These are phyloP conservation scores for Jatropha curcas DNA, from an alignment of 345 rosid species.

Conservation along the genomic window DNA sequence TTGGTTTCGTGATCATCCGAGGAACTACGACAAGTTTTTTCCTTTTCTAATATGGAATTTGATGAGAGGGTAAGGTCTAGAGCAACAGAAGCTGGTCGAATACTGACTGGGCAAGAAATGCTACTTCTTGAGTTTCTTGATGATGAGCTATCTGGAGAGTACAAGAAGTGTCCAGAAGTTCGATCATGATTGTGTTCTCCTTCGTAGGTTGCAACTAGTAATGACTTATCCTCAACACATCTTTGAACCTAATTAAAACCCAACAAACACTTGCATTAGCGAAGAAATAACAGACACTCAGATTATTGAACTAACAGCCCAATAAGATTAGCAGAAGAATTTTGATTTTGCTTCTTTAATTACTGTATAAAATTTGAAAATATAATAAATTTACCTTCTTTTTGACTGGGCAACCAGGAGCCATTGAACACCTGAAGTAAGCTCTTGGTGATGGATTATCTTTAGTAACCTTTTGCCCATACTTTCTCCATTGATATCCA, in stretches of 20 bases:
- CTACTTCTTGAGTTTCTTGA: background rate
- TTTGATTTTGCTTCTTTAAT: background rate
- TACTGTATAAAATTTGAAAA: background rate
- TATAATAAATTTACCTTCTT: slow-evolving; percentile 46
- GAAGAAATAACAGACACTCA: background rate
- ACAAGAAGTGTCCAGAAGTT: slow-evolving; percentile 2
- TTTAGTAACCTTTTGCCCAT: slow-evolving; percentile 64
- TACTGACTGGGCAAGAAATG: background rate
- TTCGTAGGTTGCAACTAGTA: slow-evolving; percentile 53
- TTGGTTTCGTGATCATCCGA: slow-evolving; percentile 1
- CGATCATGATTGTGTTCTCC: slow-evolving; percentile 58
- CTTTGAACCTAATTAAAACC: slow-evolving; percentile 48
- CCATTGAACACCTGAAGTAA: slow-evolving; percentile 58
- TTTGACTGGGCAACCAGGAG: slow-evolving; percentile 58
- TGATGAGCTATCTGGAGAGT: background rate
- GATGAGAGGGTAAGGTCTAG: slow-evolving; percentile 44
- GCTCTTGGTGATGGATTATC: slow-evolving; percentile 66
- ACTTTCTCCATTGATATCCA: slow-evolving; percentile 74
- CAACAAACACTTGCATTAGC: background rate
- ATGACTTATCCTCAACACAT: slow-evolving; percentile 40
- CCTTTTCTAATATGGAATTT: slow-evolving; percentile 2
- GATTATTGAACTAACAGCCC: too few relatives aligned
- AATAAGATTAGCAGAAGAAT: too few relatives aligned
- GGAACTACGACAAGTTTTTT: background rate
- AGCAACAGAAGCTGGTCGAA: slow-evolving; percentile 9